A percentile compares a stretch with the other conserved stretches of the same genome.
Evolutionary conservation across 768 basidiomycete genomes (phyloP).

Genomic region (Rhodotorula toruloides): DNA sequence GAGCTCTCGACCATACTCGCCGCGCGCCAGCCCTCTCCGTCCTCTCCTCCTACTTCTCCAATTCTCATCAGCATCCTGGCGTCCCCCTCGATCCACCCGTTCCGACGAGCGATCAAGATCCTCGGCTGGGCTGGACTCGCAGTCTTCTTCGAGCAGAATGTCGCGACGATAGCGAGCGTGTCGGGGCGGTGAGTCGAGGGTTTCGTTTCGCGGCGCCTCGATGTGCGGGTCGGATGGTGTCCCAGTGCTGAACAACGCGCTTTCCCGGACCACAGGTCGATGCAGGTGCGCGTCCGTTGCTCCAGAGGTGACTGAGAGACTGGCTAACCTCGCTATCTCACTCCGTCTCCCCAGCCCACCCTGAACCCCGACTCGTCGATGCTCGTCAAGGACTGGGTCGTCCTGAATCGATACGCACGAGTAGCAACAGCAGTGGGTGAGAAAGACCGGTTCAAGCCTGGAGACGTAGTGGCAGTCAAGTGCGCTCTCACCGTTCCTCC

Average conservation of each 20-base stretch:
- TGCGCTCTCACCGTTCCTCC: not conserved
- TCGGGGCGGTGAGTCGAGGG: conserved; percentile 34
- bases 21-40: not conserved
- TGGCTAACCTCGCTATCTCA: not conserved
- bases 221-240: too few relatives aligned
- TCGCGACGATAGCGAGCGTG: conserved; percentile 35
- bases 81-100: not conserved
- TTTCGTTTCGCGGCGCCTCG: not conserved
- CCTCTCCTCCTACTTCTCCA: not conserved
- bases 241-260: not conserved
- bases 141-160: conserved; percentile 38
- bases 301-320: not conserved
- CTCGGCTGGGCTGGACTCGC: conserved; percentile 40
- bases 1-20: not conserved
- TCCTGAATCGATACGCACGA: conserved; percentile 38
- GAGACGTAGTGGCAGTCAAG: conserved; percentile 42
- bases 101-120: conserved; percentile 17
- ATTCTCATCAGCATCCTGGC: conserved; percentile 1
- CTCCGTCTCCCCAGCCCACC: conserved; percentile 34
- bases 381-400: conserved; percentile 39
- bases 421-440: conserved; percentile 5
- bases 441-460: conserved; percentile 21
- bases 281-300: conserved; percentile 37
- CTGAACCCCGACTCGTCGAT: conserved; percentile 42
- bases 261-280: conserved; percentile 30